These are phyloP conservation scores for Botryosphaeria agaves DNA, from an alignment of 2,329 filamentous ascomycete genomes.

Conservation along the genomic window DNA sequence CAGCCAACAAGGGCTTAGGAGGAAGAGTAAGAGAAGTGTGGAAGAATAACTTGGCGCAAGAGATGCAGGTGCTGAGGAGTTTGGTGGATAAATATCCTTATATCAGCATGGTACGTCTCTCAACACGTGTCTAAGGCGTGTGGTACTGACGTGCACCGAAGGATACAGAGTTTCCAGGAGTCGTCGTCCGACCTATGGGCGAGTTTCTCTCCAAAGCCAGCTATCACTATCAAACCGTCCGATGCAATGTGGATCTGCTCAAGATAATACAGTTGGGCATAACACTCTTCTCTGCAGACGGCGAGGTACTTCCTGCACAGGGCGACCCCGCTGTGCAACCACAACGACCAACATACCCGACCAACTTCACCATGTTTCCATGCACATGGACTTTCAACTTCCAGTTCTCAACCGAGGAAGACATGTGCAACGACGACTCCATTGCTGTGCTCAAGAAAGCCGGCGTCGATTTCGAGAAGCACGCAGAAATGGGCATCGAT, in stretches of 20 bases:
- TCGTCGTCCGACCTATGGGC: constrained; percentile 89
- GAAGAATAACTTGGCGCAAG: constrained; percentile 78
- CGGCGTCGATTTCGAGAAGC: constrained; percentile 77
- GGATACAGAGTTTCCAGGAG: constrained; percentile 98
- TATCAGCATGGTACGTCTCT: constrained; percentile 78
- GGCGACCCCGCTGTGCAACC: constrained; percentile 32
- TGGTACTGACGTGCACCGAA: constrained; percentile 18
- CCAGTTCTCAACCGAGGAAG: constrained; percentile 79
- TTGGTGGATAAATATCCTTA: constrained; percentile 85
- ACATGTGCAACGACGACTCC: constrained; percentile 95
- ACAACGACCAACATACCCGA: constrained; percentile 30
- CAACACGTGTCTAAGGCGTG: not conserved
- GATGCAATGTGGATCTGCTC: constrained; percentile 91
- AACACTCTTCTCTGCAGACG: constrained; percentile 80
- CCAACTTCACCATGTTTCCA: constrained; percentile 46
- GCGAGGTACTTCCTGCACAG: constrained; percentile 64
- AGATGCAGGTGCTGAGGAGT: constrained; percentile 70
- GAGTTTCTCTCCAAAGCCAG: constrained; percentile 89
- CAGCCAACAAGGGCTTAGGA: constrained; percentile 42
- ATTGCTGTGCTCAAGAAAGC: constrained; percentile 81
- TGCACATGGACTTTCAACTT: constrained; percentile 99
- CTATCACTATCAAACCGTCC: constrained; percentile 95
- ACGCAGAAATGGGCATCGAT: constrained; percentile 81
- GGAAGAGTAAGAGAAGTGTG: constrained; percentile 89
- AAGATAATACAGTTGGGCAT: constrained; percentile 96